Evolutionary conservation across 257 asterid species (phyloP).

Genomic region (Eucommia ulmoides): DNA sequence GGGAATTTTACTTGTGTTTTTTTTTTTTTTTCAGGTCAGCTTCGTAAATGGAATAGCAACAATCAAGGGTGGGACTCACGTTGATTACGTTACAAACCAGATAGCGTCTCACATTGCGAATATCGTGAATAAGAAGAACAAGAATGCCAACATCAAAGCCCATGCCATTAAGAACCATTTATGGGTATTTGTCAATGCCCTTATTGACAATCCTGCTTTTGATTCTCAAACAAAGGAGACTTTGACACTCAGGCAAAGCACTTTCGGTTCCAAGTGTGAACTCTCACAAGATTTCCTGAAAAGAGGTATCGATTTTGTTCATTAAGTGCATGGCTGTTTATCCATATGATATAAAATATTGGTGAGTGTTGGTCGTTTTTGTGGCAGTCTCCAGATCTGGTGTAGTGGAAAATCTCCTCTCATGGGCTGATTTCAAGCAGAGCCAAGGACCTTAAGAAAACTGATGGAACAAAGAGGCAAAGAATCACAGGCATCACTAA

Average conservation of each 20-base stretch:
- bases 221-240: slow-evolving; percentile 99
- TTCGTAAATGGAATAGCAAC: slow-evolving; percentile 89
- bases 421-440: slow-evolving; percentile 92
- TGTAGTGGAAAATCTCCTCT: slow-evolving; percentile 65
- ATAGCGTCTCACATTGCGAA: slow-evolving; percentile 59
- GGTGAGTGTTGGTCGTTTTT: slow-evolving; percentile 2
- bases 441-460: slow-evolving; percentile 78
- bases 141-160: slow-evolving; percentile 61
- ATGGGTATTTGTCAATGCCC: slow-evolving; percentile 97
- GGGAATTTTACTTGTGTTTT: background rate
- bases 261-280: slow-evolving; percentile 88
- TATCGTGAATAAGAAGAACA: slow-evolving; percentile 66
- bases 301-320: slow-evolving; percentile 37
- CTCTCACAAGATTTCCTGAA: slow-evolving; percentile 66
- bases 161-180: slow-evolving; percentile 75
- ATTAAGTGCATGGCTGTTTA: slow-evolving; percentile 2
- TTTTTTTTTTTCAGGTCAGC: slow-evolving; percentile 57
- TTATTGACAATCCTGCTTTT: slow-evolving; percentile 96
- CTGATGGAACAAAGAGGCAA: slow-evolving; percentile 68
- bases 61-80: slow-evolving; percentile 96
- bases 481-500: slow-evolving; percentile 56
- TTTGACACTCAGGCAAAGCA: slow-evolving; percentile 72
- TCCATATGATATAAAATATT: slow-evolving; percentile 8
- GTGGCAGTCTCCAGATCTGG: slow-evolving; percentile 77
- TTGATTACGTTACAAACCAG: slow-evolving; percentile 82